Conservation (phyloP, 805 yeast genomes). For the Saturnispora diversa region DNA sequence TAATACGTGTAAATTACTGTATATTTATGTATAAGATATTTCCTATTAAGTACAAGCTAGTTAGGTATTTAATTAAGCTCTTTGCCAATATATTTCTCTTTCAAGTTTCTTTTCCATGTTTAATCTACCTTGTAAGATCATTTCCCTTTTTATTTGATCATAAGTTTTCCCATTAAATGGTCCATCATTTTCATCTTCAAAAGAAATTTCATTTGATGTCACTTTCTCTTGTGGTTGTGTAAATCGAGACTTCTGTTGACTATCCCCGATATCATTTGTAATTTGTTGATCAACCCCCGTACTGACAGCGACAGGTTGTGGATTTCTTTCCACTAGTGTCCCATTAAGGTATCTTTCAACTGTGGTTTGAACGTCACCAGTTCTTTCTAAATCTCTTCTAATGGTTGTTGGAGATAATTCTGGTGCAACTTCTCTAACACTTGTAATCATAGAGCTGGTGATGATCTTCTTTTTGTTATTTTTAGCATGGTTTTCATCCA, state of each 20-base stretch:
- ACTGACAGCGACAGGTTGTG: constrained; percentile 26
- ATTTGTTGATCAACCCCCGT: constrained; percentile 3
- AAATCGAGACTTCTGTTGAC: background rate
- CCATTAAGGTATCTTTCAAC: constrained; percentile 59
- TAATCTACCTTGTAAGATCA: constrained; percentile 55
- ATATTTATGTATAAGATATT: too few relatives aligned
- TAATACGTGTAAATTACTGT: too few relatives aligned
- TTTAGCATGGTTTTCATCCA: constrained; percentile 24
- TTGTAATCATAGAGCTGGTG: constrained; percentile 70
- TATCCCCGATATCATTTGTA: background rate
- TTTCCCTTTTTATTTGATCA: constrained; percentile 42
- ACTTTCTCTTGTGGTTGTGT: background rate
- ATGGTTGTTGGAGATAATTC: constrained; percentile 61
- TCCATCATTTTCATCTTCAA: constrained; percentile 17
- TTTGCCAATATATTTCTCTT: background rate
- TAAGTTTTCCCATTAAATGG: constrained; percentile 37
- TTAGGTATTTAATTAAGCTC: background rate
- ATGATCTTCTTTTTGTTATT: constrained; percentile 19
- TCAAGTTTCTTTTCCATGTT: constrained; percentile 6
- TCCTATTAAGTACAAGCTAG: background rate
- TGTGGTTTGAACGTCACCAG: constrained; percentile 77
- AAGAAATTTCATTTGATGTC: background rate
- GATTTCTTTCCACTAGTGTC: constrained; percentile 42
- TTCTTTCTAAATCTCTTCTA: constrained; percentile 58
- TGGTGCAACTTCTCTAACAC: constrained; percentile 80